Evolutionary conservation across 305 asterid species (phyloP).

Genomic region (Fraxinus platypoda): DNA sequence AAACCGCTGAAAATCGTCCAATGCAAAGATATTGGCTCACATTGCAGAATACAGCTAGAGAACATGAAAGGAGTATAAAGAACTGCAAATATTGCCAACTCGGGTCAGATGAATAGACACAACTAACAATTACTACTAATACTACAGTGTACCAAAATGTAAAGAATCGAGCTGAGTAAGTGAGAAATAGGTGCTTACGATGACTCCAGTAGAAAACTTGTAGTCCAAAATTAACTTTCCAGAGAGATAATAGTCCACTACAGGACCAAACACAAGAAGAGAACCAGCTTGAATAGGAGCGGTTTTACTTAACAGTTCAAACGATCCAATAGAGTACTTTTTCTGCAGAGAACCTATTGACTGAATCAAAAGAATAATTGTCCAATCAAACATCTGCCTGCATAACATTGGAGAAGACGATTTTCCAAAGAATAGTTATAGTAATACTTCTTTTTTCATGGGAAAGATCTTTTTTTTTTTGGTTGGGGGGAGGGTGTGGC

Average conservation of each 20-base stretch:
- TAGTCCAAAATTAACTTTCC: conserved; percentile 55
- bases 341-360: conserved; percentile 96
- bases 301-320: conserved; percentile 86
- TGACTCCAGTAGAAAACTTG: conserved; percentile 56
- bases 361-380: conserved; percentile 46
- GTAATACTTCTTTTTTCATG: background rate
- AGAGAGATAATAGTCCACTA: conserved; percentile 69
- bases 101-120: conserved; percentile 21
- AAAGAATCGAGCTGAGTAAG: background rate
- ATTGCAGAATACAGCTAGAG: conserved; percentile 92
- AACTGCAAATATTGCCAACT: conserved; percentile 52
- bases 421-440: background rate
- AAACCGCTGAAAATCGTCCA: conserved; percentile 92
- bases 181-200: conserved; percentile 48
- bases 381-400: conserved; percentile 19
- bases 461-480: background rate
- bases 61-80: conserved; percentile 74
- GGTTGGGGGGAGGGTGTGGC: background rate
- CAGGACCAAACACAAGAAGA: conserved; percentile 84
- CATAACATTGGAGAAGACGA: background rate
- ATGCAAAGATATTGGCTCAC: conserved; percentile 94
- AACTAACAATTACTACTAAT: background rate
- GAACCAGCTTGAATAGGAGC: conserved; percentile 97
- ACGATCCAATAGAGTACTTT: conserved; percentile 92
- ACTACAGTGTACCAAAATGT: conserved; percentile 5